A percentile compares a stretch with the other conserved stretches of the same genome.
Conservation (phyloP, 139 green algal species). For the Pedinophyceae sp. region DNA sequence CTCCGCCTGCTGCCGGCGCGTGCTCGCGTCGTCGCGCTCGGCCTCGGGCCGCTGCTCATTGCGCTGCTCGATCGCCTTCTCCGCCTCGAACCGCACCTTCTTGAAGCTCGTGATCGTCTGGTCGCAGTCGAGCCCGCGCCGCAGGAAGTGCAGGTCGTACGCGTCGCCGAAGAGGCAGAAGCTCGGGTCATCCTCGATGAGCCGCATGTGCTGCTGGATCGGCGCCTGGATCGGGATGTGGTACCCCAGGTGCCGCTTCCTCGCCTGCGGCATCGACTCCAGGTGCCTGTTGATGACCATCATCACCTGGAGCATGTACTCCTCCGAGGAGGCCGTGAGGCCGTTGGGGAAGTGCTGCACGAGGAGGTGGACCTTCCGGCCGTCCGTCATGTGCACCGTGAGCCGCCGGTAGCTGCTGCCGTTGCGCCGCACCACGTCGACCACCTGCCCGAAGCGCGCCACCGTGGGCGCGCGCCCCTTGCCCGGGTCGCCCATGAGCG, state of each 20-base stretch:
- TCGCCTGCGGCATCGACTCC: conserved; percentile 42
- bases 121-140: conserved; percentile 80
- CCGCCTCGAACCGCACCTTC: conserved; percentile 22
- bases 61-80: conserved; percentile 8
- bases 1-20: conserved; percentile 24
- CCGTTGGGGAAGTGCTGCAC: conserved; percentile 47
- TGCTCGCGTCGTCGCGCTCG: neutral
- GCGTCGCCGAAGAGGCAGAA: conserved; percentile 69
- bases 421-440: conserved; percentile 72
- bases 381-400: conserved; percentile 69
- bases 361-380: conserved; percentile 53
- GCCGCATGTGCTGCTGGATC: conserved; percentile 41
- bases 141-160: conserved; percentile 82
- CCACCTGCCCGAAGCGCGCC: conserved; percentile 56
- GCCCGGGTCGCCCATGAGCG: neutral
- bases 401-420: conserved; percentile 57
- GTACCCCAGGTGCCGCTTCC: conserved; percentile 48
- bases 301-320: conserved; percentile 57
- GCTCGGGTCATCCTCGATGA: conserved; percentile 83
- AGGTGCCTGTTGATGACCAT: conserved; percentile 64
- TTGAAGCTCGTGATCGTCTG: conserved; percentile 83
- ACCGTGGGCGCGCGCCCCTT: conserved; percentile 41
- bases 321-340: conserved; percentile 49
- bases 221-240: conserved; percentile 71
- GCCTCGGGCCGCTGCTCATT: conserved; percentile 4